These are phyloP conservation scores for Candida insectorum DNA, from an alignment of 805 yeast genomes.

Conservation along the genomic window DNA sequence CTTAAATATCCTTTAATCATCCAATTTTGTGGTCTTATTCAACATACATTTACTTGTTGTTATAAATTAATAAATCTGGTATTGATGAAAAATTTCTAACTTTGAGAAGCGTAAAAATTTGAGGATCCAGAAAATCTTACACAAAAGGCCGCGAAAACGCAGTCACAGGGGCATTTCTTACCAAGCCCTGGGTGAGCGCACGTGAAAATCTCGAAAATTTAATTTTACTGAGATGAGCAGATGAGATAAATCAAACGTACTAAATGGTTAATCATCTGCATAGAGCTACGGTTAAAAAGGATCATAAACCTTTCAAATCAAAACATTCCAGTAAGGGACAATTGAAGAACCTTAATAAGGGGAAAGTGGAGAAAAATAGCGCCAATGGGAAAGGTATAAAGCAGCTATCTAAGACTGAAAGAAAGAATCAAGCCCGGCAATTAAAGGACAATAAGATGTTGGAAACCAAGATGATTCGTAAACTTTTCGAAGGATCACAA, in stretches of 20 bases:
- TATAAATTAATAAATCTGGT: conserved; percentile 6
- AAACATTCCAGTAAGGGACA: conserved; percentile 89
- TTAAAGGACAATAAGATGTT: conserved; percentile 67
- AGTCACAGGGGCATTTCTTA: conserved; percentile 2
- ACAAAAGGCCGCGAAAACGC: conserved; percentile 9
- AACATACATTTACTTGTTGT: conserved; percentile 12
- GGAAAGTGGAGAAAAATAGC: conserved; percentile 72
- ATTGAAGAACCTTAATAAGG: conserved; percentile 74
- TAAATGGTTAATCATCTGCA: conserved; percentile 62
- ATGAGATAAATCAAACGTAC: neutral
- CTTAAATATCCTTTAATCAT: too few species aligned
- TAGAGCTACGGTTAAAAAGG: conserved; percentile 76
- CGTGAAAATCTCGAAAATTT: conserved; percentile 10
- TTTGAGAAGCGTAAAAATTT: conserved; percentile 10
- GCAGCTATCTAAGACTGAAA: conserved; percentile 49
- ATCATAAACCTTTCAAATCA: conserved; percentile 87
- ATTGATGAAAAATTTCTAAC: conserved; percentile 8
- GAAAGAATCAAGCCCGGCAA: conserved; percentile 79
- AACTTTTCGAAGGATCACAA: conserved; percentile 71
- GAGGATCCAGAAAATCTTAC: conserved; percentile 11
- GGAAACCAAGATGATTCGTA: conserved; percentile 55
- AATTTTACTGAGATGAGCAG: conserved; percentile 11
- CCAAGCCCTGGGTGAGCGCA: conserved; percentile 10
- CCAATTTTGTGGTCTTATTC: too few species aligned
- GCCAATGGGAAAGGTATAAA: conserved; percentile 38